phyloP scores from a whole-genome alignment of 164 flowering plant genomes.

The Umbilicus rupestris region DNA sequence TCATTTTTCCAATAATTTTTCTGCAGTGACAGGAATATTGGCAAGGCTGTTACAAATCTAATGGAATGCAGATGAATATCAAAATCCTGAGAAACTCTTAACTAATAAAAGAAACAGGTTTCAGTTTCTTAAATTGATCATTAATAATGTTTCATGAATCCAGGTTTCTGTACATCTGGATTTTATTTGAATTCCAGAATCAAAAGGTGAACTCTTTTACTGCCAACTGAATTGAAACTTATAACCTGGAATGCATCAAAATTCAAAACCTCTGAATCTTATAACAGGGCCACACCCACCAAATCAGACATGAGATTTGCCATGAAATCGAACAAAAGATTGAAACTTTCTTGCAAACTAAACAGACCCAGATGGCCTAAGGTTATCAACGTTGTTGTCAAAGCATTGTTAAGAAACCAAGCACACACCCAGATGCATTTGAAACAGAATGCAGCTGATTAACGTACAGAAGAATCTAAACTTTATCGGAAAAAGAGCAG shows the following conservation, averaged over 20 bases:
- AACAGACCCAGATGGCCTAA: too few species aligned
- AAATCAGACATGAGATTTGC: too few species aligned
- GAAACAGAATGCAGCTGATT: too few species aligned
- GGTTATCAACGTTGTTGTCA: too few species aligned
- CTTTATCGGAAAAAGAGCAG: neutral
- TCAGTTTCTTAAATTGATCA: neutral
- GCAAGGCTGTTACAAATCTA: neutral
- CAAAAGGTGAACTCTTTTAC: neutral
- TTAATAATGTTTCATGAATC: neutral
- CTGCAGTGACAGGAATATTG: neutral
- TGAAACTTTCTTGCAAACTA: too few species aligned
- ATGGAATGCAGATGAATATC: neutral
- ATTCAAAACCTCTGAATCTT: too few species aligned
- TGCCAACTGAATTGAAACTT: neutral
- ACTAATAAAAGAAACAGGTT: neutral
- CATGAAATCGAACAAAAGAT: too few species aligned
- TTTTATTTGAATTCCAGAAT: neutral
- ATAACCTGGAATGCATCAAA: too few species aligned
- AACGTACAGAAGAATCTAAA: neutral
- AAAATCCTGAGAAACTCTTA: neutral
- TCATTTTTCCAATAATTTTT: conserved; percentile 27
- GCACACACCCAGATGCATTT: too few species aligned
- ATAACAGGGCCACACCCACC: too few species aligned
- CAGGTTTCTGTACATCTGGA: neutral
- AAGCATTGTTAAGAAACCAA: too few species aligned